Base-by-base conservation (phyloP, 805 yeast genomes). In the Sporopachydermia quercuum region DNA sequence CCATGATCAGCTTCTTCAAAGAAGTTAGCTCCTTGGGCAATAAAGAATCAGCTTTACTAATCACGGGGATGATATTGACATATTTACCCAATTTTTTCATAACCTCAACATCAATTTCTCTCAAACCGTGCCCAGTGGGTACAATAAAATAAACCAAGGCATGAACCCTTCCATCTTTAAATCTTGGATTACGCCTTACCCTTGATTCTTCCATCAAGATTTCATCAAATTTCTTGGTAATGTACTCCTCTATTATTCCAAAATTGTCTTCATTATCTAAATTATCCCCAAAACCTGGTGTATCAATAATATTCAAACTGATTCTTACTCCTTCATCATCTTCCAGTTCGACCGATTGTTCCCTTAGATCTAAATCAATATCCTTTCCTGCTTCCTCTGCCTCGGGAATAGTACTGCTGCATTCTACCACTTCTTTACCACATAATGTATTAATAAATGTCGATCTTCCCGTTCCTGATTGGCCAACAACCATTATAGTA, bases 381-480 rank as follows among this genome's bases (percentile, higher is more conserved):
- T 66, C 72, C 1, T 65, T 58, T 4, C 63, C 54, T 3, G 53
- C 54, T 47, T 78, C 84, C 30, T 77, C 76, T 18, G 69, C 68
- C 18, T 65, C 51, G 44, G 68, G 56, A 11, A 70, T 63, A 1
- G 85, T 76, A 19, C 78, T 70, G 2, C 82, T 72, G 1, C 76
- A 68, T 35, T 80, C 84, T 8, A 81, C 89, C 33, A 86, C 86
- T 49, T 80, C 76, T 47, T 86, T 91, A 38, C 51, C 94, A 62
- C 96, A 86, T 40, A 86, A 66, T 30, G 94, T 80, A 62, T 87
- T 86, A 56, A 87, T 83, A 51, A 86, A 79, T 3, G 95, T 86
- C n/a, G 94, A 80, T 56, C 95, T 72, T 14, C 96, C 96, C 37
- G 76, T 64, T 2, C 96, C 96, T 37, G 78, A 74, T 54, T 82